Evolutionary conservation across 768 basidiomycete species (phyloP).

Genomic region (Xerocomus potaroensis): DNA sequence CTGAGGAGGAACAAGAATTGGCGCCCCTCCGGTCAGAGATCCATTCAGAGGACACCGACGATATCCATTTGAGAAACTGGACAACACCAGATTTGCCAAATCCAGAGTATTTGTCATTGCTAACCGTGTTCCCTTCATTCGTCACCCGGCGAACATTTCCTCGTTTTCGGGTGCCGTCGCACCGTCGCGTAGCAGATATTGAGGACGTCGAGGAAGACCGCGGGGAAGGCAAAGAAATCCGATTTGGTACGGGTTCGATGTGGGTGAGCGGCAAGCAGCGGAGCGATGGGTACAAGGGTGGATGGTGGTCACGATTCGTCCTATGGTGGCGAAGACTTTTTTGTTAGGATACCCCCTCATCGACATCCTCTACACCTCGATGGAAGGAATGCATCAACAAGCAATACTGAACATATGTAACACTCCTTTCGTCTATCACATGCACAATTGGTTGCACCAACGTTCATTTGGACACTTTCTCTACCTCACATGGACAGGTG

Average conservation of each 20-base stretch:
- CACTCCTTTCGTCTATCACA: conserved; percentile 29
- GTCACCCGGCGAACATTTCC: conserved; percentile 66
- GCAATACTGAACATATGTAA: conserved; percentile 33
- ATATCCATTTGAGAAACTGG: conserved; percentile 71
- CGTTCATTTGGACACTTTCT: conserved; percentile 19
- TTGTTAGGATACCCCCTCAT: conserved; percentile 50
- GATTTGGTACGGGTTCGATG: conserved; percentile 80
- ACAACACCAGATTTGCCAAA: conserved; percentile 75
- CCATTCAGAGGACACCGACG: conserved; percentile 33
- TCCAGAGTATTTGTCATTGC: conserved; percentile 63
- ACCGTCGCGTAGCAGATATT: conserved; percentile 47
- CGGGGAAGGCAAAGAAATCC: conserved; percentile 52
- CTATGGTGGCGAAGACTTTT: conserved; percentile 79
- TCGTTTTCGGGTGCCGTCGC: conserved; percentile 52
- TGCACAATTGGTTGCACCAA: conserved; percentile 14
- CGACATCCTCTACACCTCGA: background rate
- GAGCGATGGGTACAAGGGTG: conserved; percentile 63
- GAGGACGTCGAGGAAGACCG: conserved; percentile 66
- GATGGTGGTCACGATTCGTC: conserved; percentile 75
- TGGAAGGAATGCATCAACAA: conserved; percentile 9
- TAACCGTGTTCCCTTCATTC: conserved; percentile 75
- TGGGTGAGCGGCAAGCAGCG: conserved; percentile 66
- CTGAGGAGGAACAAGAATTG: conserved; percentile 34
- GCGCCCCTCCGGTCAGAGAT: conserved; percentile 32
- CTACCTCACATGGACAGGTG: conserved; percentile 10